Evolutionary conservation across 371 early-diverging fungal species (phyloP).

Genomic region (Rhizomucor pusillus): DNA sequence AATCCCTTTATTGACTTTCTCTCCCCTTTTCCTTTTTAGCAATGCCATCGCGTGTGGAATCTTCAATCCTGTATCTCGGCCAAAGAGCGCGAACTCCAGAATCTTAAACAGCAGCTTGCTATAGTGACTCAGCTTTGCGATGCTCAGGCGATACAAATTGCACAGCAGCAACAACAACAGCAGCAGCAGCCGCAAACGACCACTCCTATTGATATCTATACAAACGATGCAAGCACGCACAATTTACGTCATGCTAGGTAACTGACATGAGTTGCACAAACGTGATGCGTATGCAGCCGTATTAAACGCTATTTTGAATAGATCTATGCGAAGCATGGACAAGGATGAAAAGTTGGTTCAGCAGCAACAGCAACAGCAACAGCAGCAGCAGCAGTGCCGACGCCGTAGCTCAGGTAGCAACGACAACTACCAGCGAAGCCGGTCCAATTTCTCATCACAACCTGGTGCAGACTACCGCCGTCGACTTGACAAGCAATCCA

Average conservation of each 20-base stretch:
- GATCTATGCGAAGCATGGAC: no score
- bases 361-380: no score
- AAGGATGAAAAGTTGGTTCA: no score
- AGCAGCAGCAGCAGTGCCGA: not conserved
- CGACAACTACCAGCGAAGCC: not conserved
- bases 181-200: conserved; percentile 1
- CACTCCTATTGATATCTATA: no score
- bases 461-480: conserved; percentile 29
- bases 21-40: conserved; percentile 9
- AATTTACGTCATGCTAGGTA: no score
- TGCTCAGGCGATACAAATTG: conserved; percentile 17
- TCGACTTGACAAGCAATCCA: conserved; percentile 24
- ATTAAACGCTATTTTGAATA: no score
- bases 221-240: no score
- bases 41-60: conserved; percentile 14
- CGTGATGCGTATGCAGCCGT: no score
- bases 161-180: conserved; percentile 4
- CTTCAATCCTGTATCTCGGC: conserved; percentile 23
- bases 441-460: not conserved
- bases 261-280: no score
- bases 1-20: no score
- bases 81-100: conserved; percentile 31
- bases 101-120: conserved; percentile 18
- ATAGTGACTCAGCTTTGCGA: conserved; percentile 19
- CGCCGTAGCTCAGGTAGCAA: conserved; percentile 8